Base-by-base conservation (phyloP, 192 early-diverging fungal species). In the Gamsiella multidivaricata region DNA sequence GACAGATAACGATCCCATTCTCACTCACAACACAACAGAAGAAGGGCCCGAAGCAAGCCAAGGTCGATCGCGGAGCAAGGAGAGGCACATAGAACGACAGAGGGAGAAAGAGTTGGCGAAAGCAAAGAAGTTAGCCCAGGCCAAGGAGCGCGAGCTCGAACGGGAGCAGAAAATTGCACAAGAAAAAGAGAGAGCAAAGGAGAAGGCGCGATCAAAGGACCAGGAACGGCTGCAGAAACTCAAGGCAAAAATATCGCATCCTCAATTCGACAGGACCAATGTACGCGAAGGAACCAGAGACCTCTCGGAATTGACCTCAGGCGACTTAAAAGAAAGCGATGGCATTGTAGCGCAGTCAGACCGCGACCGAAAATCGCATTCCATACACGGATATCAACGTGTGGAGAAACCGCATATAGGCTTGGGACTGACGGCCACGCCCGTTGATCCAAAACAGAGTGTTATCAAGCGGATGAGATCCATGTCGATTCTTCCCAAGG, bases 81-180 rank as follows among this genome's bases (percentile, higher is more conserved):
- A 67, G 17, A 18, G 52, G 22, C 56, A 52, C 22, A 3, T 41
- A 2, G 64, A 75, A 26, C 59, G 61, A 26, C 72, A 67, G 9
- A 12, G 43, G 2, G 72, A 75, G 34, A 75, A 67, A 22, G 72
- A 75, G n/a, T 28, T 55, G 31, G 72, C 63, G 0, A 75, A 61
- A 29, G 63, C 64, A n/a, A 59, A 45, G 22, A 75, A 75, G 46
- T 3, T 46, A 3, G 56, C 62, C 0, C 45, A 26, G 20, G 52
- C 54, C 22, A 55, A 39, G 26, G 70, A 74, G 32, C 70, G 70
- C 17, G 62, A 74, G 11, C 20, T 74, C 8, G 62, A 65, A 34
- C 46, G 49, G 43, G 72, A n/a, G n/a, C n/a, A n/a, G n/a, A n/a
- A n/a, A n/a, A n/a, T n/a, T n/a, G n/a, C n/a, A n/a, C n/a, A n/a